Base-by-base conservation (phyloP, 805 yeast species). In the Yarrowia sp. region DNA sequence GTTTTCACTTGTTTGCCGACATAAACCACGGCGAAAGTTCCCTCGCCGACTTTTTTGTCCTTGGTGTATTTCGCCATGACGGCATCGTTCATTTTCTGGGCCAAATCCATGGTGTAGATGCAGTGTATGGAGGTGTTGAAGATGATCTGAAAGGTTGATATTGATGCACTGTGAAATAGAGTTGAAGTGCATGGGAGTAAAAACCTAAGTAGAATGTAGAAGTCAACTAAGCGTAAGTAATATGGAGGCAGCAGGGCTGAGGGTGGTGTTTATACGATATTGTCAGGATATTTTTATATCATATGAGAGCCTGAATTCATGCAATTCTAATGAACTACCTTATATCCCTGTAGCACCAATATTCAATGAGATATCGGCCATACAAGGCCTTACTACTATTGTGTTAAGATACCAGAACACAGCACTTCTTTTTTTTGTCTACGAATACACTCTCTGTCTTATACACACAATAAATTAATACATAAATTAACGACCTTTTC, bases 31-130 rank as follows among this genome's bases (percentile, higher is more conserved):
- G 99, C 99, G 78, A 93, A 95, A 0, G 99, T 95, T 76, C 99
- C 99, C 77, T 95, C 99, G 73, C 99, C 99, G 33, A 95, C 98
- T 73, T 92, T 92, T 69, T 84, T 86, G 65, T 92, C 97, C 43
- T 69, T 69, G 33, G 70, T 62, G 62, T 69, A 69, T 9, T 44
- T 43, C 8, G 51, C 51, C 51, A 44, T 43, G 15, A 58, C 43
- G 64, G 64, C 64, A n/a, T 58, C 64, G 51, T 58, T 58, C 64
- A 58, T 58, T 43, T 58, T 44, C 11, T 58, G 50, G 4, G 51
- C 51, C 18, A 35, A n/a, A 58, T 58, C 64, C 64, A 58, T 58
- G 51, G 28, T 55, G 58, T 31, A 15, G 18, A 17, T 22, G 43
- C 22, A 13, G 18, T 14, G 22, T 4, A 10, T 10, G 60, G 4